phyloP scores from a whole-genome alignment of 2,329 filamentous ascomycete genomes.

The Colletotrichum gloeosporioides region DNA sequence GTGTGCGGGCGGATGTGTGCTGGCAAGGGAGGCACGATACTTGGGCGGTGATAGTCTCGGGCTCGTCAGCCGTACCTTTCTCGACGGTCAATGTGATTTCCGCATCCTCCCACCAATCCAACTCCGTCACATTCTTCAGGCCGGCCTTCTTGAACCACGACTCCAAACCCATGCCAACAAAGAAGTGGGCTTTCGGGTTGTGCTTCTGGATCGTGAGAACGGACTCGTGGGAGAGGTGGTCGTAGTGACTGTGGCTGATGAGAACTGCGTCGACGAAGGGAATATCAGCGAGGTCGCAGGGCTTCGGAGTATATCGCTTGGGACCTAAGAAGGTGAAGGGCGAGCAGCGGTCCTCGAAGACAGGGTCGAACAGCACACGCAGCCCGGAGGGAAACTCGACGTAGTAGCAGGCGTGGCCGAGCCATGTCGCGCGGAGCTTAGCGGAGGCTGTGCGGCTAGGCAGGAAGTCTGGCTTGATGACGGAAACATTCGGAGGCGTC shows the following conservation, averaged over 20 bases:
- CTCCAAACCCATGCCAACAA: slow-evolving; percentile 83
- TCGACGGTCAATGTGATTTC: slow-evolving; percentile 68
- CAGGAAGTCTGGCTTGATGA: slow-evolving; percentile 72
- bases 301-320: slow-evolving; percentile 77
- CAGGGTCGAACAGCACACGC: slow-evolving; percentile 90
- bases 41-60: slow-evolving; percentile 67
- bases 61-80: slow-evolving; percentile 28
- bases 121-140: slow-evolving; percentile 79
- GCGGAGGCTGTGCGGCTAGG: slow-evolving; percentile 58
- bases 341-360: slow-evolving; percentile 87
- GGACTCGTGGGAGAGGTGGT: slow-evolving; percentile 83
- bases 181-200: slow-evolving; percentile 84
- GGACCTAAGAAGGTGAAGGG: slow-evolving; percentile 75
- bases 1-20: slow-evolving; percentile 74
- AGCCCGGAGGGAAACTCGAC: slow-evolving; percentile 88
- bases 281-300: slow-evolving; percentile 79
- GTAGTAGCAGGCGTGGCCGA: slow-evolving; percentile 93
- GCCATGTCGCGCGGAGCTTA: slow-evolving; percentile 85
- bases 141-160: slow-evolving; percentile 79
- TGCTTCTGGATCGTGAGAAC: slow-evolving; percentile 72
- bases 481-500: slow-evolving; percentile 67
- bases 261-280: slow-evolving; percentile 78
- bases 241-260: slow-evolving; percentile 92
- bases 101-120: slow-evolving; percentile 94
- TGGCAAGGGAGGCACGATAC: slow-evolving; percentile 86